Conservation (phyloP, 257 asterid genomes). For the Cordia subcordata region DNA sequence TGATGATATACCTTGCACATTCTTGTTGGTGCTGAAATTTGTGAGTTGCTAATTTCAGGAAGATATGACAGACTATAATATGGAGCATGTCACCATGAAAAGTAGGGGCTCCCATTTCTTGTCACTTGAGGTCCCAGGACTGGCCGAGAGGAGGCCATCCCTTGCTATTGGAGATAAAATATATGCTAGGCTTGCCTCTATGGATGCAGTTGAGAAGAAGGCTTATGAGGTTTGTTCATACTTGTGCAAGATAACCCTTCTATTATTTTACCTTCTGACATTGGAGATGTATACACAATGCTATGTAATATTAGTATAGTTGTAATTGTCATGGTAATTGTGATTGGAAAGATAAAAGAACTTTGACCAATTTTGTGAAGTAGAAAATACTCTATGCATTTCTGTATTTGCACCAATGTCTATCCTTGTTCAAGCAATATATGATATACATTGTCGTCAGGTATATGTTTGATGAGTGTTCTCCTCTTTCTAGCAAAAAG, state of each 20-base stretch:
- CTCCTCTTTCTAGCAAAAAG: too few species aligned
- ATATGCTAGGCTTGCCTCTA: slow-evolving; percentile 48
- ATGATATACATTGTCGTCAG: too few species aligned
- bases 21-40: slow-evolving; percentile 8
- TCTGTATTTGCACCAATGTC: too few species aligned
- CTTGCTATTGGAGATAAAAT: slow-evolving; percentile 71
- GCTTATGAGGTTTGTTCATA: slow-evolving; percentile 54
- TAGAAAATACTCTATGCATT: too few species aligned
- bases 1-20: slow-evolving; percentile 3
- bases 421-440: too few species aligned
- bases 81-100: slow-evolving; percentile 61
- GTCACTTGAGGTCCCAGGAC: slow-evolving; percentile 88
- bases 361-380: too few species aligned
- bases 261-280: background rate
- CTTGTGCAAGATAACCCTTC: background rate
- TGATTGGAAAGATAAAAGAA: background rate
- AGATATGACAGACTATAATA: slow-evolving; percentile 75
- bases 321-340: background rate
- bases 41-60: slow-evolving; percentile 41
- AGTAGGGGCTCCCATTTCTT: slow-evolving; percentile 38
- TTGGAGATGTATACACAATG: too few species aligned
- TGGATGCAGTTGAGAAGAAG: slow-evolving; percentile 19
- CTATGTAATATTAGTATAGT: background rate
- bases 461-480: too few species aligned
- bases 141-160: slow-evolving; percentile 97